Percentiles rank a stretch among this genome's conserved stretches.
These are phyloP conservation scores for Salix udensis DNA, from an alignment of 345 rosid genomes.

Conservation along the genomic window DNA sequence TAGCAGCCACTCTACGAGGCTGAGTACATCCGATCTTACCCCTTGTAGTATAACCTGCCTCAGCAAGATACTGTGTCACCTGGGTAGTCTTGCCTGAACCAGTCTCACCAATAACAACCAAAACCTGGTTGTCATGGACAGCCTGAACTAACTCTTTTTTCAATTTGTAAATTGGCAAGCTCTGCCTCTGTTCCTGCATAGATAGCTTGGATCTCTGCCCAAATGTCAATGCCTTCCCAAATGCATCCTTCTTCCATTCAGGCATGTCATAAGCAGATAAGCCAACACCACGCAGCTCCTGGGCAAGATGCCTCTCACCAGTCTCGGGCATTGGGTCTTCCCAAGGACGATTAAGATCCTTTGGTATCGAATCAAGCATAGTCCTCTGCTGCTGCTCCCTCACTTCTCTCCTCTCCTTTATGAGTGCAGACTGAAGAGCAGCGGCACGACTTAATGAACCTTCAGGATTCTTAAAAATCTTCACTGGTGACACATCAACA, in stretches of 20 bases:
- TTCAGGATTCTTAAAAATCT: conserved; percentile 89
- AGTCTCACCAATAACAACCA: conserved; percentile 85
- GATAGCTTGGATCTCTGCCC: conserved; percentile 87
- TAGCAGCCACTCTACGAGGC: conserved; percentile 84
- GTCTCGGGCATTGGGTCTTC: conserved; percentile 93
- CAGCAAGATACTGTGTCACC: conserved; percentile 80
- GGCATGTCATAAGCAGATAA: conserved; percentile 87
- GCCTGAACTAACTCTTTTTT: conserved; percentile 84
- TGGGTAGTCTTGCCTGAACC: conserved; percentile 86
- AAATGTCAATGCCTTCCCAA: conserved; percentile 67
- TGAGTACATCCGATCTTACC: conserved; percentile 87
- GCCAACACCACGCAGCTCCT: conserved; percentile 88
- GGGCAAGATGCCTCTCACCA: conserved; percentile 89
- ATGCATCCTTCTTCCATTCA: conserved; percentile 94
- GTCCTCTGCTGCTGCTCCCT: conserved; percentile 82
- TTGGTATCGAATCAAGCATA: conserved; percentile 88
- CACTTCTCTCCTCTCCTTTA: conserved; percentile 79
- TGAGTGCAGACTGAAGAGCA: conserved; percentile 87
- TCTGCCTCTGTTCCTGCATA: conserved; percentile 81
- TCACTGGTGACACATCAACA: conserved; percentile 80
- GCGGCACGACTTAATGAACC: conserved; percentile 92
- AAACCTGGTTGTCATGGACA: conserved; percentile 76
- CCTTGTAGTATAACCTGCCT: conserved; percentile 66
- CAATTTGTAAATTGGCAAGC: conserved; percentile 85
- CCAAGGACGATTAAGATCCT: conserved; percentile 98